Evolutionary conservation across 129 eudicot genomes (phyloP).

Genomic region (Erigeron canadensis): DNA sequence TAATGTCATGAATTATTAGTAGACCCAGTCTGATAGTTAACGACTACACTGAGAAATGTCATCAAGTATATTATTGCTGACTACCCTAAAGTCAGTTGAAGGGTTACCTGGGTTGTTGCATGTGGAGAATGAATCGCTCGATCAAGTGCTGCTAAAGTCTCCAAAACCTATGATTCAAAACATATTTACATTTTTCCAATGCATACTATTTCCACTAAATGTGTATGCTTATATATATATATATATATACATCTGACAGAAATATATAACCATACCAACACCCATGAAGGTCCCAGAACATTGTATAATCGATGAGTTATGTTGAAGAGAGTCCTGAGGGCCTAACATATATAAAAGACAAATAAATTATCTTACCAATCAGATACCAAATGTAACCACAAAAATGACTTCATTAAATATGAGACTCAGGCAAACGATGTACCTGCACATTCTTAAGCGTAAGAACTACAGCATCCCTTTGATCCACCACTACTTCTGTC

Average conservation of each 20-base stretch:
- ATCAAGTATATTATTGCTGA: neutral
- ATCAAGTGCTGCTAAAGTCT: conserved; percentile 95
- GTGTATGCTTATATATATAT: neutral
- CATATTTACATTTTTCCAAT: conserved; percentile 4
- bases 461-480: conserved; percentile 73
- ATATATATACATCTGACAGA: conserved; percentile 15
- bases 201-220: neutral
- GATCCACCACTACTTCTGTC: conserved; percentile 62
- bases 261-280: conserved; percentile 60
- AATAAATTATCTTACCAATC: conserved; percentile 23
- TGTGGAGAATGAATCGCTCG: conserved; percentile 96
- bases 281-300: conserved; percentile 97
- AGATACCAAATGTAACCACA: conserved; percentile 17
- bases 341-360: conserved; percentile 50
- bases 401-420: neutral
- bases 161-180: conserved; percentile 66
- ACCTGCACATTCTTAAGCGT: conserved; percentile 98
- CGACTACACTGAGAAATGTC: neutral
- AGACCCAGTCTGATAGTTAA: conserved; percentile 1
- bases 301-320: conserved; percentile 92
- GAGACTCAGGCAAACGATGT: conserved; percentile 17
- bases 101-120: conserved; percentile 92
- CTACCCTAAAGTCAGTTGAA: neutral
- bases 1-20: neutral
- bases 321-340: conserved; percentile 97